Conservation (phyloP, 352 stramenopile species). For the Globisporangium spinosum region DNA sequence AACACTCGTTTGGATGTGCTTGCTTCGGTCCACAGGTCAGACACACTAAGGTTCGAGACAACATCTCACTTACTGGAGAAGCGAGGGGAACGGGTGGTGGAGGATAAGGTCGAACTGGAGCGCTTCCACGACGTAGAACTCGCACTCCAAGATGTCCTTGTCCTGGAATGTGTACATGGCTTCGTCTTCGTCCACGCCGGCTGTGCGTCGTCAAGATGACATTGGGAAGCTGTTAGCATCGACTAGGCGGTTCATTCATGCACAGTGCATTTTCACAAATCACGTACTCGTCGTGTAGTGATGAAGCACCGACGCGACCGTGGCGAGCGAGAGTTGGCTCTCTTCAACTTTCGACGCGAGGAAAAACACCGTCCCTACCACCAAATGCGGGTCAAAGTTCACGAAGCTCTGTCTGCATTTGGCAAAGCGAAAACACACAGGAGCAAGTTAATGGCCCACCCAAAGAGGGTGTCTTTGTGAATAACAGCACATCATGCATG, state of each 20-base stretch:
- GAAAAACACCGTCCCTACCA: conserved; percentile 84
- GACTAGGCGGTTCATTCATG: background rate
- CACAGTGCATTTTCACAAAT: background rate
- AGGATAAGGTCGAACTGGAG: conserved; percentile 88
- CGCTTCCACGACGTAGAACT: conserved; percentile 88
- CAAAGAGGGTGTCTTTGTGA: background rate
- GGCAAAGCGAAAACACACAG: background rate
- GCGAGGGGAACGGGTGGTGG: conserved; percentile 77
- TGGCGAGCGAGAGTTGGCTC: conserved; percentile 75
- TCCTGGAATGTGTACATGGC: conserved; percentile 88
- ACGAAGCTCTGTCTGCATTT: conserved; percentile 81
- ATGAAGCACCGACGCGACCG: conserved; percentile 76
- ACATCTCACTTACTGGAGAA: conserved; percentile 62
- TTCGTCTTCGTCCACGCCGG: conserved; percentile 80
- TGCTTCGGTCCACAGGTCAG: background rate
- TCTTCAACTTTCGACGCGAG: conserved; percentile 87
- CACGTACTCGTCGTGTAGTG: conserved; percentile 82
- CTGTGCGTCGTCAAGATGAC: conserved; percentile 22
- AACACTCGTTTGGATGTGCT: background rate
- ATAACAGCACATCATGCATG: background rate
- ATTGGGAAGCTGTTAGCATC: background rate
- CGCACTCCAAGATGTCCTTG: conserved; percentile 88
- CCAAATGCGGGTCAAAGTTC: conserved; percentile 86
- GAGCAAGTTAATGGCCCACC: background rate
- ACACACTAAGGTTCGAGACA: background rate